Evolutionary conservation across 148 eudicot species (phyloP), one percentile per base, ranked within the genome.

Genomic region (Heliosperma pusillum): DNA sequence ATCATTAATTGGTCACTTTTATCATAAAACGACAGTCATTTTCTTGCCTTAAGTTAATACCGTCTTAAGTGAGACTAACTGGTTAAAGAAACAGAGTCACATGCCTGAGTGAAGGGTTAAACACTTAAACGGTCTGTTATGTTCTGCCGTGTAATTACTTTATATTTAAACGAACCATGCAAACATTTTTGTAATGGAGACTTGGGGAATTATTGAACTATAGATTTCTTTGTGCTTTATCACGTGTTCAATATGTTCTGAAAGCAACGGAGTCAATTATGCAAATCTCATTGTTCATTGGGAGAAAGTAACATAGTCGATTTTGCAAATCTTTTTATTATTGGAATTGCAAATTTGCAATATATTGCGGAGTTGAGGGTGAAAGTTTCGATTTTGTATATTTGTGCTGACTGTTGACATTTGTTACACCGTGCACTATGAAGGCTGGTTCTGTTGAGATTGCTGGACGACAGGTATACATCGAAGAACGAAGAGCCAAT

Each of bases 401-500:
- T 72, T 63, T 42, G 25, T 40, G 53, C 55, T 29, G 10, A 47
- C 27, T 47, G 4, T 66, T 77, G 52, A 62, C 44, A 47, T 50
- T 73, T 53, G 7, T 11, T 63, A 30, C 55, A 9, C 71, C 60
- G n/a, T 74, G 33, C 61, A 36, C 40, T 69, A 64, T 86, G 73
- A 69, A 92, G 97, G 93, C 96, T 53, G 85, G 86, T n/a, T 79
- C 86, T 7, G 90, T 90, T 72, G 83, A 90, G 81, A 80, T 92
- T 79, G 90, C 85, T 60, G 91, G 88, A 78, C 85, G 88, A 45
- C 87, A 87, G 79, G 87, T 87, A 70, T 87, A 82, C 83, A 89
- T 90, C 47, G 97, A 92, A 81, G 97, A 84, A 76, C 85, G 97
- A 25, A 87, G 90, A 86, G 90, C 93, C 21, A 90, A 87, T 78